Conservation (phyloP, 345 rosid species). For the Cardamine occulta region DNA sequence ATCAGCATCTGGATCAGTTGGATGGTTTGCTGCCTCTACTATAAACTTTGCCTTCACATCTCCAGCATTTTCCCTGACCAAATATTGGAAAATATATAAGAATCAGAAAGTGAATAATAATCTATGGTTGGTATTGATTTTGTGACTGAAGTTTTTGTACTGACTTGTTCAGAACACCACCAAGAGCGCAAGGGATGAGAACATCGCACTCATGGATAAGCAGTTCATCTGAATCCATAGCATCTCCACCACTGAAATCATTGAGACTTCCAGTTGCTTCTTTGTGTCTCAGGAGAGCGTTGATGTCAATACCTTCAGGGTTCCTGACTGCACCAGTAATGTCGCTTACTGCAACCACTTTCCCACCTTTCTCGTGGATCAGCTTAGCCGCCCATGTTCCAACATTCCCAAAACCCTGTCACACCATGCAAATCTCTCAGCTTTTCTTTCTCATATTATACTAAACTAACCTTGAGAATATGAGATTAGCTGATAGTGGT, state of each 20-base stretch:
- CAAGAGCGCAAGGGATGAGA: constrained; percentile 94
- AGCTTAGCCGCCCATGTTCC: constrained; percentile 94
- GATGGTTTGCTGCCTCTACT: constrained; percentile 97
- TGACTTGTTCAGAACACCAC: constrained; percentile 92
- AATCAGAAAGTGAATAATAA: background rate
- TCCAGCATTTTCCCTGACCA: constrained; percentile 83
- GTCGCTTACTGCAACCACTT: constrained; percentile 91
- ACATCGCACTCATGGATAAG: constrained; percentile 96
- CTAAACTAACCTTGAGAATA: background rate
- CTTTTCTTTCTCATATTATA: background rate
- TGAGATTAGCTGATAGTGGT: background rate
- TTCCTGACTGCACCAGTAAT: constrained; percentile 90
- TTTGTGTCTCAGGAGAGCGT: constrained; percentile 63
- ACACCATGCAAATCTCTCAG: background rate
- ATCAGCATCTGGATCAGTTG: constrained; percentile 97
- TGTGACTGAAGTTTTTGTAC: constrained; percentile 4
- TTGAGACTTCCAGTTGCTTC: constrained; percentile 63
- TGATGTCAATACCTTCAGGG: constrained; percentile 73
- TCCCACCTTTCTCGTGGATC: constrained; percentile 91
- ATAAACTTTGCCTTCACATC: constrained; percentile 95
- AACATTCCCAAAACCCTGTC: constrained; percentile 95
- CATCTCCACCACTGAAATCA: constrained; percentile 74
- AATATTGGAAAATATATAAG: background rate
- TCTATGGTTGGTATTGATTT: background rate
- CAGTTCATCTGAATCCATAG: constrained; percentile 65